Conservation (phyloP, 2,329 filamentous ascomycete genomes). For the Helminthosporium solani region DNA sequence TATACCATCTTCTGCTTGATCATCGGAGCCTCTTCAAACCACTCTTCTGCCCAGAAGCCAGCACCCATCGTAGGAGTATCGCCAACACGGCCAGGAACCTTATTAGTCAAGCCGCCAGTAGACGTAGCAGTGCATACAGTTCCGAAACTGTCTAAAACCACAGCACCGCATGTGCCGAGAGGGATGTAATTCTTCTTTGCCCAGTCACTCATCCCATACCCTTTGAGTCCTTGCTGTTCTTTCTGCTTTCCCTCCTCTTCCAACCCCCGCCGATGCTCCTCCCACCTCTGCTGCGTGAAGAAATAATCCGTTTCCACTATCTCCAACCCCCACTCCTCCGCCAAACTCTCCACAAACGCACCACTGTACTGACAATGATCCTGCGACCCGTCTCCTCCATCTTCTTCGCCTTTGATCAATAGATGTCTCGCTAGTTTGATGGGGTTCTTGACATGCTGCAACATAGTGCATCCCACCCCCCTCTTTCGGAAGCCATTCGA, state of each 20-base stretch:
- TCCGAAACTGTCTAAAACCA: conserved; percentile 75
- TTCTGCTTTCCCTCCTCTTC: conserved; percentile 48
- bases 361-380: conserved; percentile 72
- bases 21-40: conserved; percentile 52
- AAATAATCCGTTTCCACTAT: conserved; percentile 71
- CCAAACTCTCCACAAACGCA: conserved; percentile 67
- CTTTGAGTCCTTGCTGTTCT: conserved; percentile 20
- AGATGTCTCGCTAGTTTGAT: conserved; percentile 72
- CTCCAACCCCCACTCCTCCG: conserved; percentile 67
- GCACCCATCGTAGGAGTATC: conserved; percentile 83
- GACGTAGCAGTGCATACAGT: conserved; percentile 67
- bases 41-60: conserved; percentile 89
- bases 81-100: conserved; percentile 78
- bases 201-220: conserved; percentile 50
- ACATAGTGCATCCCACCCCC: conserved; percentile 72
- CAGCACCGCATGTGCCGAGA: conserved; percentile 81
- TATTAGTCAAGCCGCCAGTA: conserved; percentile 83
- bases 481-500: conserved; percentile 71
- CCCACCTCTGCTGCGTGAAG: conserved; percentile 75
- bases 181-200: conserved; percentile 67
- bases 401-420: conserved; percentile 65
- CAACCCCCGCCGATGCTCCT: conserved; percentile 68
- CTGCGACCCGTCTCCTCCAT: conserved; percentile 61
- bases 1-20: conserved; percentile 22
- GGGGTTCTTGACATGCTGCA: conserved; percentile 75